A percentile compares a stretch with the other conserved stretches of the same genome.
These are phyloP conservation scores for Ulmus americana DNA, from an alignment of 331 rosid species.

Conservation along the genomic window DNA sequence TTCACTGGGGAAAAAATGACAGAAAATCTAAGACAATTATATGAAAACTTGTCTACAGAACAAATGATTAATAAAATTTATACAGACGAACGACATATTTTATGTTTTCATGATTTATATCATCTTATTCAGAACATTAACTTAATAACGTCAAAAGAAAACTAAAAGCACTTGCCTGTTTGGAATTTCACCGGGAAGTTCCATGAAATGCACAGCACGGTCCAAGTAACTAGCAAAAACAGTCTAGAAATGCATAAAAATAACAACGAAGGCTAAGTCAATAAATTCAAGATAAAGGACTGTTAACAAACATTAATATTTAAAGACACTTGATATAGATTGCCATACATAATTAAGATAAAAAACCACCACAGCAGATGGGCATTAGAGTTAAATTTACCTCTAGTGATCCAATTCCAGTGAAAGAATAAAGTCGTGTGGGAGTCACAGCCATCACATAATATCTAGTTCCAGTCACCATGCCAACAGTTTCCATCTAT, in stretches of 20 bases:
- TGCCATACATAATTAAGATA: not conserved
- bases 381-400: constrained; percentile 41
- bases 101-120: constrained; percentile 10
- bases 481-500: constrained; percentile 85
- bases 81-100: not conserved
- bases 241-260: constrained; percentile 46
- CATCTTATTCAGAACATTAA: constrained; percentile 15
- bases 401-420: constrained; percentile 76
- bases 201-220: constrained; percentile 90
- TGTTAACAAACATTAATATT: not conserved
- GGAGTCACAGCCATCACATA: constrained; percentile 97
- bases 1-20: constrained; percentile 55
- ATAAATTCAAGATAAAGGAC: constrained; percentile 12
- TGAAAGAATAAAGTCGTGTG: constrained; percentile 81
- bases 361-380: constrained; percentile 6
- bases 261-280: constrained; percentile 11
- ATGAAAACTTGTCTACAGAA: not conserved
- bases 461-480: constrained; percentile 74
- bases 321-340: not conserved
- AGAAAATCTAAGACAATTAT: constrained; percentile 2
- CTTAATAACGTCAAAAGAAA: constrained; percentile 1
- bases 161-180: constrained; percentile 57
- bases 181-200: constrained; percentile 91
- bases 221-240: constrained; percentile 74
- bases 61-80: constrained; percentile 3